Base-by-base conservation (phyloP, 2,329 filamentous ascomycete species). In the Pseudophaeomoniella oleicola region DNA sequence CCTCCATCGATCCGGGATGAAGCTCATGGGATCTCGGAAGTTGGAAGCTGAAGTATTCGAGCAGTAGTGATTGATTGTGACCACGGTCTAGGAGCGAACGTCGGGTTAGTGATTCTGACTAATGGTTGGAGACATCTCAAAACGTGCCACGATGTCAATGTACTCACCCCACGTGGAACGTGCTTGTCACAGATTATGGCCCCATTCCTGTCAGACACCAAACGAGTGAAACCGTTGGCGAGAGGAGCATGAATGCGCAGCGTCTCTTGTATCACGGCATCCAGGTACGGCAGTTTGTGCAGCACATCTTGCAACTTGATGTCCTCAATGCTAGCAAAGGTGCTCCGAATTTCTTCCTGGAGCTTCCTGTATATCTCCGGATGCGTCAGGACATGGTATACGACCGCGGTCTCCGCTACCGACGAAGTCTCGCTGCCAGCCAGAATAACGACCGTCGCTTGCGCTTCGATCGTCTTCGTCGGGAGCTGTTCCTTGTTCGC, bases 1-100 rank as follows among this genome's bases (percentile, higher is more conserved):
- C 3, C 64, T 40, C 59, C 59, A 66, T 6, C 62, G 47, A 32
- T 61, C 56, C 1, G 60, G 58, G 1, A 52, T 35, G 13, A 45
- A 51, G 1, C 32, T 27, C 29, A 40, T 42, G 5, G 44, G 37
- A 10, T 55, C 44, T 1, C 36, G 32, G 34, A 49, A 57, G 38
- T 58, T 51, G 5, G 43, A 45, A 11, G 44, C 14, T 0, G 51
- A 53, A 31, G 53, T 54, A 30, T 53, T 48, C 3, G 53, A 37
- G 0, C 56, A 46, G 17, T 54, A 55, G 10, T 53, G 49, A 2
- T 48, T 50, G 2, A 57, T 40, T 5, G 42, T 40, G 4, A 53
- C 39, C 13, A 17, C 13, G 13, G 14, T 34, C 32, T 34, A 17
- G 14, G 19, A 34, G 19, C 6, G 16, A 10, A 33, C 11, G 19